Conservation (phyloP, 208 protist species). For the Crithidia sp. region DNA sequence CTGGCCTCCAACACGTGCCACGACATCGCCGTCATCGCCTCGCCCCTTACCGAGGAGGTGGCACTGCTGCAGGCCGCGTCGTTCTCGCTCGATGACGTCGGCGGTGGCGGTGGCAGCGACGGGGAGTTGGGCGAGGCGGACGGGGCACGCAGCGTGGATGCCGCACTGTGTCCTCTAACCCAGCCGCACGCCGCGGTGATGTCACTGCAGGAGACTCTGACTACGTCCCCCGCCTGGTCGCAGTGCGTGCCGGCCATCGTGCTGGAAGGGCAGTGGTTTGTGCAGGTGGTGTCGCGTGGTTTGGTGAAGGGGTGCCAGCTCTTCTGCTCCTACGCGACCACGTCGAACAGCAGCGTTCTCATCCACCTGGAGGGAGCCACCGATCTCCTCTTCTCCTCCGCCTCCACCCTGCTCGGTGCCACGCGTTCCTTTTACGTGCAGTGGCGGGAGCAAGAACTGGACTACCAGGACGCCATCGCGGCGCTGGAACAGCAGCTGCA, state of each 20-base stretch:
- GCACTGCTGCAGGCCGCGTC: constrained; percentile 47
- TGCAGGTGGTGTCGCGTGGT: constrained; percentile 33
- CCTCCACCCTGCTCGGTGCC: constrained; percentile 39
- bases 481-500: constrained; percentile 58
- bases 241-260: constrained; percentile 42
- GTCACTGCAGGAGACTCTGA: not conserved
- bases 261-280: constrained; percentile 74
- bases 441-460: constrained; percentile 59
- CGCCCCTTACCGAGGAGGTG: constrained; percentile 53
- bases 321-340: constrained; percentile 50
- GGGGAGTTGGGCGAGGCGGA: not conserved
- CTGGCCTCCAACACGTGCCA: constrained; percentile 39
- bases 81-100: constrained; percentile 26
- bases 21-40: constrained; percentile 50
- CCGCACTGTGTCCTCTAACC: constrained; percentile 34
- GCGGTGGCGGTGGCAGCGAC: not conserved
- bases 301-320: constrained; percentile 46
- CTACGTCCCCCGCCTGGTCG: constrained; percentile 16
- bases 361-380: constrained; percentile 64
- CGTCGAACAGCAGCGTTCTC: constrained; percentile 55
- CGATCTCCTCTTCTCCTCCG: constrained; percentile 48
- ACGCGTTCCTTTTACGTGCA: constrained; percentile 60
- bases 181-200: constrained; percentile 28
- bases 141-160: constrained; percentile 35
- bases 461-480: constrained; percentile 66